phyloP scores from a whole-genome alignment of 345 rosid species.

The Eucalyptus melliodora region DNA sequence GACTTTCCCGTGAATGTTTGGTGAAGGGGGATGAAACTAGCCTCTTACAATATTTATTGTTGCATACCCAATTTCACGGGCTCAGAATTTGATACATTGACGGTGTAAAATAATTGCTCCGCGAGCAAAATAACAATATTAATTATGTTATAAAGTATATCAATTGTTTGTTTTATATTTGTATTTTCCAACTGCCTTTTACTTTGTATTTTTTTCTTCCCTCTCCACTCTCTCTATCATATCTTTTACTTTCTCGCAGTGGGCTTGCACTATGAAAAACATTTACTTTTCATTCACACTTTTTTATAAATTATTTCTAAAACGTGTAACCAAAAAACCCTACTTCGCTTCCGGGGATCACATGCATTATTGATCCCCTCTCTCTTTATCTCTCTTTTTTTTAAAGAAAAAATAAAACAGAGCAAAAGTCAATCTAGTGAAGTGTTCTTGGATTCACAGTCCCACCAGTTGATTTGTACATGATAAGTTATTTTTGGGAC shows the following conservation, averaged over 20 bases:
- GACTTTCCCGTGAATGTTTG: not conserved
- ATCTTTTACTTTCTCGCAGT: not conserved
- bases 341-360: not conserved
- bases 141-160: not conserved
- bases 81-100: not conserved
- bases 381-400: not conserved
- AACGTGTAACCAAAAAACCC: not conserved
- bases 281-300: not conserved
- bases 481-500: not conserved
- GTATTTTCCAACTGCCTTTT: not conserved
- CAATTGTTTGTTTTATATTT: not conserved
- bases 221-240: not conserved
- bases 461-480: not conserved
- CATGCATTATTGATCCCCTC: not conserved
- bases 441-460: not conserved
- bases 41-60: not conserved
- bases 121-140: not conserved
- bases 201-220: not conserved
- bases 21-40: not conserved
- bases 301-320: not conserved
- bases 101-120: not conserved
- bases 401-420: not conserved
- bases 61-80: not conserved
- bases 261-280: not conserved
- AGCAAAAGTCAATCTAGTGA: not conserved